Evolutionary conservation across 148 eudicot genomes (phyloP).

Genomic region (Beta vulgaris): DNA sequence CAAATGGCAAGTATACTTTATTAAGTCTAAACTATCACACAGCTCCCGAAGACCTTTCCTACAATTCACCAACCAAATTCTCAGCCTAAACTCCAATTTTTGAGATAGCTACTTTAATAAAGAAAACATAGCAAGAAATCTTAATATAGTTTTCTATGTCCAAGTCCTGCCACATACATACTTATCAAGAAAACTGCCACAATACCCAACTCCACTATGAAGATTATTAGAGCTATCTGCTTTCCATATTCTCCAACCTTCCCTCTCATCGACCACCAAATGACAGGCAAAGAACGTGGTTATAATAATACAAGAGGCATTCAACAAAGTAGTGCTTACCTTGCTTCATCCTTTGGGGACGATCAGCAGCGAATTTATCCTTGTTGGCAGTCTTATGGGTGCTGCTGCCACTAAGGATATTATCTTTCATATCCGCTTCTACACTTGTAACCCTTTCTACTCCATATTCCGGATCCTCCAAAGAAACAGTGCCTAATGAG

Average conservation of each 20-base stretch:
- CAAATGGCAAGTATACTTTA: neutral
- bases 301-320: neutral
- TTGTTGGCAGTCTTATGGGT: slow-evolving; percentile 17
- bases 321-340: slow-evolving; percentile 31
- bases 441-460: slow-evolving; percentile 19
- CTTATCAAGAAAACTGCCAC: neutral
- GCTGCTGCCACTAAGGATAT: slow-evolving; percentile 26
- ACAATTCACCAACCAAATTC: neutral
- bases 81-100: neutral
- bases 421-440: slow-evolving; percentile 23
- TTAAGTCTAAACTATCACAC: neutral
- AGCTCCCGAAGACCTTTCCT: neutral
- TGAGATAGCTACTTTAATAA: neutral
- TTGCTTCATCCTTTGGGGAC: slow-evolving; percentile 29
- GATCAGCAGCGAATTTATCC: slow-evolving; percentile 20
- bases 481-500: slow-evolving; percentile 23
- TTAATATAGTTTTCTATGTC: neutral
- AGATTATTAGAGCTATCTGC: neutral
- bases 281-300: neutral
- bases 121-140: neutral
- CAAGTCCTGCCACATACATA: neutral
- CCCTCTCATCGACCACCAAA: neutral
- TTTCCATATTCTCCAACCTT: neutral
- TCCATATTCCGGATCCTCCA: slow-evolving; percentile 26
- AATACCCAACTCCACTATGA: neutral